Evolutionary conservation across 2,329 filamentous ascomycete genomes (phyloP).

Genomic region (Rugonectria rugulosa): DNA sequence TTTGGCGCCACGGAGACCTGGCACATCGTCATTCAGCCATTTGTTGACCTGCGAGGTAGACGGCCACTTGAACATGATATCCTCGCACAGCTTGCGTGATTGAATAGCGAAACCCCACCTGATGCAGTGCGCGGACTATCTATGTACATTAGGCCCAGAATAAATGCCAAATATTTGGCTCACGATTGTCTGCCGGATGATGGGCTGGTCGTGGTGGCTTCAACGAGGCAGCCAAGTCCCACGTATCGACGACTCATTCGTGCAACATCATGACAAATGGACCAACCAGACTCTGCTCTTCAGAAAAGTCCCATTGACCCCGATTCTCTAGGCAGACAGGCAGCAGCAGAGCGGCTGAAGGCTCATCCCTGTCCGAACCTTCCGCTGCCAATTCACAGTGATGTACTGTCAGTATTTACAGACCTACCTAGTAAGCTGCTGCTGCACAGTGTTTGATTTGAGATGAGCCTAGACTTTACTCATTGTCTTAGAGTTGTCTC

Average conservation of each 20-base stretch:
- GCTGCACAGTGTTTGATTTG: conserved; percentile 8
- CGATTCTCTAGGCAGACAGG: neutral
- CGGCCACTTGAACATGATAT: no score
- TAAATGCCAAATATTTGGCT: no score
- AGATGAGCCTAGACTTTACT: no score
- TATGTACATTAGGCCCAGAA: no score
- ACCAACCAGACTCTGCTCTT: conserved; percentile 8
- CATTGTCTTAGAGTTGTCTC: no score
- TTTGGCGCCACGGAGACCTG: no score
- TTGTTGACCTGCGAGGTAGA: no score
- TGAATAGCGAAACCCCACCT: no score
- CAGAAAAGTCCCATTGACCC: neutral
- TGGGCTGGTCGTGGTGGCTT: neutral
- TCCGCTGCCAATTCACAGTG: conserved; percentile 1
- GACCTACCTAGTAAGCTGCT: neutral
- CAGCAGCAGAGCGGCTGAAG: conserved; percentile 10
- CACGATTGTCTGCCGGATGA: conserved; percentile 13
- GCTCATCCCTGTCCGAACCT: conserved; percentile 2
- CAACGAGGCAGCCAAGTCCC: conserved; percentile 7
- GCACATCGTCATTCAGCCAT: no score
- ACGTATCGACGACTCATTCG: conserved; percentile 25
- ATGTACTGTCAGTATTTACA: no score
- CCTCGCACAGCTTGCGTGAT: no score
- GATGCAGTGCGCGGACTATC: no score
- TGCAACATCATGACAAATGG: conserved; percentile 1